Evolutionary conservation across 176 grass and related monocot species (phyloP).

Genomic region (Pharus latifolius): DNA sequence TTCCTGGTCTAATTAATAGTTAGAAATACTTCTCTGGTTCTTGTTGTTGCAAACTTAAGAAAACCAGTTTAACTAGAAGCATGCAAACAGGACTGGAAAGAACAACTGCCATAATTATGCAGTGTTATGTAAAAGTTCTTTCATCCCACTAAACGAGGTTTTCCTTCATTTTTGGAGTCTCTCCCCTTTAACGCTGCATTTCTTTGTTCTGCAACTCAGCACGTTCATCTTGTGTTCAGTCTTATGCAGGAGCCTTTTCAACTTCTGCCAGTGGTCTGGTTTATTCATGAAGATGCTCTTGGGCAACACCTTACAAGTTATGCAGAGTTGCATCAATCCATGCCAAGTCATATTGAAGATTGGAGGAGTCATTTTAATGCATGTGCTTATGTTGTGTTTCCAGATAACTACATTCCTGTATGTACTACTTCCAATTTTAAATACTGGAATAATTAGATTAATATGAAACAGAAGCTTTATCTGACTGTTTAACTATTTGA

Average conservation of each 20-base stretch:
- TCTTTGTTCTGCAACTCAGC: constrained; percentile 32
- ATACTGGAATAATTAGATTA: constrained; percentile 1
- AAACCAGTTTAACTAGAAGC: not conserved
- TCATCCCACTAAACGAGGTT: not conserved
- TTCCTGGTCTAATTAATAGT: too few species aligned
- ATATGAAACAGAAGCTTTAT: constrained; percentile 7
- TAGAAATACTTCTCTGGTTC: too few species aligned
- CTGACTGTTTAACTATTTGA: constrained; percentile 24
- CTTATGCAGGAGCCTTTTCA: constrained; percentile 91
- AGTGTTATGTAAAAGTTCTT: not conserved
- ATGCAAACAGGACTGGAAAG: not conserved
- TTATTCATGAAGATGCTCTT: constrained; percentile 86
- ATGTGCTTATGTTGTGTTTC: constrained; percentile 73
- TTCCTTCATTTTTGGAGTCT: not conserved
- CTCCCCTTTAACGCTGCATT: not conserved
- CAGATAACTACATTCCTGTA: constrained; percentile 89
- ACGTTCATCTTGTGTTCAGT: constrained; percentile 52
- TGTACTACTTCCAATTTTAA: not conserved
- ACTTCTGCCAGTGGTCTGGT: constrained; percentile 77
- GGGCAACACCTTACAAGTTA: constrained; percentile 48
- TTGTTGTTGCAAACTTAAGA: too few species aligned
- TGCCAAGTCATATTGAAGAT: constrained; percentile 52
- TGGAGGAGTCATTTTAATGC: constrained; percentile 79
- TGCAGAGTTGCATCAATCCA: constrained; percentile 12
- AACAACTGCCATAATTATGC: not conserved